phyloP scores from a whole-genome alignment of 371 early-diverging fungal genomes.

The Mucor velutinosus region DNA sequence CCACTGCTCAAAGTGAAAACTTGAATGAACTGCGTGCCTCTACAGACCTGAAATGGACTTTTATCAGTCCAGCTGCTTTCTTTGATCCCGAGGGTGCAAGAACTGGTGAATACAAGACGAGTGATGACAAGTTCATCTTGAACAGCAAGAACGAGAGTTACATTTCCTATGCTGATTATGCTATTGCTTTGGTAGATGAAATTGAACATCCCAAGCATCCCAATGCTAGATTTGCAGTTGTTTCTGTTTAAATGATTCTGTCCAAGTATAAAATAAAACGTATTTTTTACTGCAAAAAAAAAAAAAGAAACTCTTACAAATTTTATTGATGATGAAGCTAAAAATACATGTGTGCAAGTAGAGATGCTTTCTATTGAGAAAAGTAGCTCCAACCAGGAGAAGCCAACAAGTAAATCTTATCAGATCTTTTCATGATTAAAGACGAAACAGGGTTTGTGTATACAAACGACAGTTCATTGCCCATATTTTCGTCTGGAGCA shows the following conservation, averaged over 20 bases:
- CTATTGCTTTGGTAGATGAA: conserved; percentile 5
- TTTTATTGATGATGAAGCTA: neutral
- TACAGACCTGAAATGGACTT: neutral
- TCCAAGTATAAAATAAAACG: neutral
- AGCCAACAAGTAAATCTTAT: conserved; percentile 31
- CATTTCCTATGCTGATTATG: conserved; percentile 6
- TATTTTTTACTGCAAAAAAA: neutral
- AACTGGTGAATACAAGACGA: conserved; percentile 1
- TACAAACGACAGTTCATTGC: conserved; percentile 51
- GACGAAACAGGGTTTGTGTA: conserved; percentile 55
- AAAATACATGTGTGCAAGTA: too few relatives aligned
- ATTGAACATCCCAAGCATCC: conserved; percentile 1
- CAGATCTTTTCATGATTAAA: conserved; percentile 29
- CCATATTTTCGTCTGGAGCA: conserved; percentile 48
- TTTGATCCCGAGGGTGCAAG: conserved; percentile 4
- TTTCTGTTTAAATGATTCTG: neutral
- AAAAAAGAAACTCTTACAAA: neutral
- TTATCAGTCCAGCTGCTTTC: conserved; percentile 5
- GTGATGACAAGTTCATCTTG: neutral
- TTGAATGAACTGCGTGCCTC: neutral
- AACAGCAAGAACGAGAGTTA: conserved; percentile 4
- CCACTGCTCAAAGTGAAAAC: neutral
- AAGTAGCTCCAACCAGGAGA: conserved; percentile 32
- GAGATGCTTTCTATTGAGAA: neutral
- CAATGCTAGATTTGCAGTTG: conserved; percentile 2